phyloP scores from a whole-genome alignment of 1,284 basidiomycete species.

The Bjerkandera adusta region DNA sequence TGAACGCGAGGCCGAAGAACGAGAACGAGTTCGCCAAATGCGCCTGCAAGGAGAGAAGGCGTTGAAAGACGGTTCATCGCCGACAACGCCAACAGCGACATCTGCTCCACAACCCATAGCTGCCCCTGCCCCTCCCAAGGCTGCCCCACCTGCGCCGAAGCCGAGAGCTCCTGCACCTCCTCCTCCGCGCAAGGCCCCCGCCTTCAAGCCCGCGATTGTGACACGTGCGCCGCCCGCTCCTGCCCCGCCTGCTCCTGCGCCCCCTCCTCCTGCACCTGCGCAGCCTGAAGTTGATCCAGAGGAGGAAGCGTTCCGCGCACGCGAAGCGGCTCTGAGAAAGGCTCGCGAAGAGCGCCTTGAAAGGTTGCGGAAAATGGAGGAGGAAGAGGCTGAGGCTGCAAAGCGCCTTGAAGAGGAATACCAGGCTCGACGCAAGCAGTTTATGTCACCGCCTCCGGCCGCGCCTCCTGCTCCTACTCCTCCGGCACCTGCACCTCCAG shows the following conservation, averaged over 20 bases:
- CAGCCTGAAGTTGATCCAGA: constrained; percentile 17
- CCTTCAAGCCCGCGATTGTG: constrained; percentile 24
- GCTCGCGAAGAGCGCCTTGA: constrained; percentile 20
- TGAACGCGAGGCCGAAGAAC: constrained; percentile 76
- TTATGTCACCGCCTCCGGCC: constrained; percentile 22
- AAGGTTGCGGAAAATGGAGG: constrained; percentile 36
- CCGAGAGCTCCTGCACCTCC: constrained; percentile 34
- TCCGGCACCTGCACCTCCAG: constrained; percentile 28
- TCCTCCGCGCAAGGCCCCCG: constrained; percentile 28
- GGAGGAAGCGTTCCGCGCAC: constrained; percentile 18
- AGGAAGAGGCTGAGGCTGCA: constrained; percentile 68
- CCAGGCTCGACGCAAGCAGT: constrained; percentile 40
- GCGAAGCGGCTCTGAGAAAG: constrained; percentile 18
- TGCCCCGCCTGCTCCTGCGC: constrained; percentile 12
- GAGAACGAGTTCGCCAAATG: constrained; percentile 67
- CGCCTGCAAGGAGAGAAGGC: constrained; percentile 69
- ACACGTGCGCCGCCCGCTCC: constrained; percentile 27
- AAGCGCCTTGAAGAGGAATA: constrained; percentile 60
- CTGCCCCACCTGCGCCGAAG: constrained; percentile 35
- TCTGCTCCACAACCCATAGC: constrained; percentile 28
- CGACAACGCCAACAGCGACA: constrained; percentile 33
- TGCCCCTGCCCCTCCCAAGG: constrained; percentile 27
- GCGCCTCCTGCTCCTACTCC: constrained; percentile 18
- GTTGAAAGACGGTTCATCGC: constrained; percentile 43
- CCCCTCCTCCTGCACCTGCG: constrained; percentile 14